phyloP scores from a whole-genome alignment of 306 rosid genomes.

The Quercus robur region DNA sequence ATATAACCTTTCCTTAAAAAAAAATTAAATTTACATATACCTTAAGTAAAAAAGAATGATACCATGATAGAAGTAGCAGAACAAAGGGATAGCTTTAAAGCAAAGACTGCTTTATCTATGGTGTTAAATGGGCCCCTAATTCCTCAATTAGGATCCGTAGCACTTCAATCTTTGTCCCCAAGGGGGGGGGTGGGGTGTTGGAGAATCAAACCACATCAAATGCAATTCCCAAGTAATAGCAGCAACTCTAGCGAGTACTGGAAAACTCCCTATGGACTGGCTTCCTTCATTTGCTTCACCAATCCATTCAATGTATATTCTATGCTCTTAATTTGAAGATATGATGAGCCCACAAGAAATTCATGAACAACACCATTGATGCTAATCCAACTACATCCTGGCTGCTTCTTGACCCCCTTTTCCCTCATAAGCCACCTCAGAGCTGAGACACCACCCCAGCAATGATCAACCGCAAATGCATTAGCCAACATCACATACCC shows the following conservation, averaged over 20 bases:
- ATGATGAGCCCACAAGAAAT: conserved; percentile 44
- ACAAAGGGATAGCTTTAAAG: neutral
- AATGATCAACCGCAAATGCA: conserved; percentile 46
- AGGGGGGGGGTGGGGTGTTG: no score
- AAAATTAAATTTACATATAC: neutral
- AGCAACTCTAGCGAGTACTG: neutral
- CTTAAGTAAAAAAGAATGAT: neutral
- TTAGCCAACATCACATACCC: conserved; percentile 67
- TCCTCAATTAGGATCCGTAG: neutral
- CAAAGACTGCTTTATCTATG: neutral
- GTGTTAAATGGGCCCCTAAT: neutral
- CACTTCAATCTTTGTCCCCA: neutral
- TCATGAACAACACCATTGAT: conserved; percentile 57
- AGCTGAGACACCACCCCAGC: conserved; percentile 45
- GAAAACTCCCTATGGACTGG: conserved; percentile 7
- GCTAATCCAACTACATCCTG: conserved; percentile 63
- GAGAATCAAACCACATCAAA: neutral
- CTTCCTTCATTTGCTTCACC: conserved; percentile 43
- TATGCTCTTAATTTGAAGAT: conserved; percentile 41
- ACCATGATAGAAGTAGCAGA: neutral
- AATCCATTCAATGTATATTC: conserved; percentile 35
- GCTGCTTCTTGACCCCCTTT: conserved; percentile 52
- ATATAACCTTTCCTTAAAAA: neutral
- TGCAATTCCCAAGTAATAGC: neutral
- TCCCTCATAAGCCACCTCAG: conserved; percentile 55